Conservation (phyloP, 371 early-diverging fungal genomes). For the Umbelopsis sp. region DNA sequence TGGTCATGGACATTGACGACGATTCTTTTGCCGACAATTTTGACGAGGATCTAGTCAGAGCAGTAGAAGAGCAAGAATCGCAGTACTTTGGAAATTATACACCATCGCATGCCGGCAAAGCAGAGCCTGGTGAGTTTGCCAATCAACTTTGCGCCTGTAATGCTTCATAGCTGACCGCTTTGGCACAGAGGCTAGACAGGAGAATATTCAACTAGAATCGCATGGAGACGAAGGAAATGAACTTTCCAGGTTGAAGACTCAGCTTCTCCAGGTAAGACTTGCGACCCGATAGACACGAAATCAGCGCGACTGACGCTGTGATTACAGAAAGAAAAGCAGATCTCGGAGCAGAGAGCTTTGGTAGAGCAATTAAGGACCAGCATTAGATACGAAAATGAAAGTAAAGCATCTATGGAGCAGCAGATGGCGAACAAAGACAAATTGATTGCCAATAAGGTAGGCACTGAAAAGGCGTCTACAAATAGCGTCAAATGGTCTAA, state of each 20-base stretch:
- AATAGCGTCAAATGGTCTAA: slow-evolving; percentile 1
- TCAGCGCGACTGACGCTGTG: neutral
- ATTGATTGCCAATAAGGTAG: slow-evolving; percentile 5
- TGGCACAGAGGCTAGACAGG: neutral
- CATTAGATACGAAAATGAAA: neutral
- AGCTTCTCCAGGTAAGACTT: neutral
- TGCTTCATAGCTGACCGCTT: neutral
- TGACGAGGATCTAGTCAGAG: slow-evolving; percentile 10
- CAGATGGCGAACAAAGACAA: slow-evolving; percentile 12
- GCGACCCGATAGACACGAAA: neutral
- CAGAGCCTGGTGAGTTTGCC: neutral
- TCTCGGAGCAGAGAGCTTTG: neutral
- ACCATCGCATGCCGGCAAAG: neutral
- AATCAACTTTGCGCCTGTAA: neutral
- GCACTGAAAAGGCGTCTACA: neutral
- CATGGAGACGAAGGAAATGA: neutral
- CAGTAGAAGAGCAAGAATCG: slow-evolving; percentile 5
- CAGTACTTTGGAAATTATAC: neutral
- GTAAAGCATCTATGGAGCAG: neutral
- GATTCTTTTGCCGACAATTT: neutral
- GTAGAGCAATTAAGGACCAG: neutral
- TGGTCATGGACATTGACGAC: slow-evolving; percentile 7
- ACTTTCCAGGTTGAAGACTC: neutral
- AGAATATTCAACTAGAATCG: too few species aligned
- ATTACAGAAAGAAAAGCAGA: slow-evolving; percentile 4